Evolutionary conservation across 2,329 filamentous ascomycete species (phyloP), one percentile per base, ranked within the genome.

Genomic region (Neonectria magnoliae): DNA sequence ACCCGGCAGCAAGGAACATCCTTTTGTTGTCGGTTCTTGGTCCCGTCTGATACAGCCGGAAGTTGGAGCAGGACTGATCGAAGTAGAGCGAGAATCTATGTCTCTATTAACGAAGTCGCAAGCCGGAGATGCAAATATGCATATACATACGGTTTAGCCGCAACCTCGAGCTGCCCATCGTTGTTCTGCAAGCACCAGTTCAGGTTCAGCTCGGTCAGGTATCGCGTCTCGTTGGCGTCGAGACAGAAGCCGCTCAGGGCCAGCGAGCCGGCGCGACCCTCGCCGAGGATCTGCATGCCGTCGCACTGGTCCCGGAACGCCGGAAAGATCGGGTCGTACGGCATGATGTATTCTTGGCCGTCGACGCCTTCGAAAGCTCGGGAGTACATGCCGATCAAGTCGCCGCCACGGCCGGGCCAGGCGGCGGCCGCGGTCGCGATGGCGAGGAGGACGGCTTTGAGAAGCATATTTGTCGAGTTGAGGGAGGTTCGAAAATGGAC

Each of bases 191-290:
- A 50, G 13, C 47, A 58, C 47, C 41, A 50, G 33, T 58, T 58
- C 45, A 58, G 45, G 14, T 58, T 38, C 45, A 45, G 27, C 48
- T 60, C 48, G 2, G 41, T 33, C 48, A 52, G 57, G 18, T 27
- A 60, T 16, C 48, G 56, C 45, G 33, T 41, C 31, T 38, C 38
- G 20, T 42, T 41, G 25, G 22, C 33, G 18, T 18, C 55, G 5
- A 48, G 27, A 31, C 55, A 57, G 18, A 42, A 42, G 38, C 38
- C 38, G n/a, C 38, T 42, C 38, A 42, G 9, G 8, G 38, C 38
- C 38, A 42, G 11, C 16, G 16, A 18, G 38, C 38, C 38, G 38
- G 8, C 16, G 38, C 38, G 38, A n/a, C 38, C 38, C 38, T 18
- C 38, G 38, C 38, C 38, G 38, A 42, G 38, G 38, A 42, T 18